Evolutionary conservation across 352 stramenopile genomes (phyloP).

Genomic region (Lagenidium giganteum): DNA sequence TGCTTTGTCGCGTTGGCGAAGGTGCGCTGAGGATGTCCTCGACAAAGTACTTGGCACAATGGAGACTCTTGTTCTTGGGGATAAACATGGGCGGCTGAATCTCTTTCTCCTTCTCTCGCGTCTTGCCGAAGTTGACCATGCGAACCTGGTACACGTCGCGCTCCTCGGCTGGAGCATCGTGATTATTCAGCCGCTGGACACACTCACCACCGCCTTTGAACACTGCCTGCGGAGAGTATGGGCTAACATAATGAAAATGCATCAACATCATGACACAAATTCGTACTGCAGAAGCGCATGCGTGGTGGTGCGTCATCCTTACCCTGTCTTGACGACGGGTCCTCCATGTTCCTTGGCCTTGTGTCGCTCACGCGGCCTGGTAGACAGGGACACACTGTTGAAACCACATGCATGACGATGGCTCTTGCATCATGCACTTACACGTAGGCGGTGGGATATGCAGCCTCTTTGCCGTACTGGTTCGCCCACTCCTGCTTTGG

Average conservation of each 20-base stretch:
- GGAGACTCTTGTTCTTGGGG: constrained; percentile 34
- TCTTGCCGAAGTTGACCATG: constrained; percentile 43
- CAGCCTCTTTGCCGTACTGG: constrained; percentile 39
- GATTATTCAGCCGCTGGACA: constrained; percentile 18
- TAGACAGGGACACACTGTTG: too few relatives aligned
- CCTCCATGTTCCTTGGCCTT: too few relatives aligned
- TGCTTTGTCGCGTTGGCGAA: constrained; percentile 1
- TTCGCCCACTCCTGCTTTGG: constrained; percentile 35
- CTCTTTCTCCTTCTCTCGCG: constrained; percentile 48
- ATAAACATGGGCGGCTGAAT: constrained; percentile 49
- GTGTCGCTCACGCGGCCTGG: constrained; percentile 32
- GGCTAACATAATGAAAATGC: constrained; percentile 9
- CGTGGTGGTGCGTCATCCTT: background rate
- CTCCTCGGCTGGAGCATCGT: too few relatives aligned
- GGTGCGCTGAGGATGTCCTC: constrained; percentile 24
- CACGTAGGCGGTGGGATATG: constrained; percentile 32
- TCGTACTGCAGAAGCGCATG: too few relatives aligned
- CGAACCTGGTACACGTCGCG: constrained; percentile 32
- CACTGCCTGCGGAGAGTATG: constrained; percentile 30
- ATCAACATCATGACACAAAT: too few relatives aligned
- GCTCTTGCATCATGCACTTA: constrained; percentile 14
- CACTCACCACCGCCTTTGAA: constrained; percentile 43
- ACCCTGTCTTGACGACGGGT: constrained; percentile 50
- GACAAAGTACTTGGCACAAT: constrained; percentile 44
- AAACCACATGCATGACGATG: too few relatives aligned